phyloP scores from a whole-genome alignment of 768 basidiomycete species.

The Chalciporus pseudorubinellus region DNA sequence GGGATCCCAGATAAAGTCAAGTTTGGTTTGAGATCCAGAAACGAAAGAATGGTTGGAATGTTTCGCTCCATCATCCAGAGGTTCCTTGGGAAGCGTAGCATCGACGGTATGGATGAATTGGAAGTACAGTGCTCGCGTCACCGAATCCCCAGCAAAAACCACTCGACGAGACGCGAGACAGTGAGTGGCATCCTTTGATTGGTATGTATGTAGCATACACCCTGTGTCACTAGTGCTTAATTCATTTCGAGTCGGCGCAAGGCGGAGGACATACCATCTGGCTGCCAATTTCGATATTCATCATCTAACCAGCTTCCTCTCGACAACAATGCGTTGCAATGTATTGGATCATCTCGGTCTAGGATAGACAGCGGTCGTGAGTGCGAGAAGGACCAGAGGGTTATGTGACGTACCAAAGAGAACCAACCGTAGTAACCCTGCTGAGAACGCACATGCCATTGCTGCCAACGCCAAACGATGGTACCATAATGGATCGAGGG shows the following conservation, averaged over 20 bases:
- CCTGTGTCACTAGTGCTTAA: conserved; percentile 41
- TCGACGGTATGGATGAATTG: conserved; percentile 65
- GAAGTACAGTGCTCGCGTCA: conserved; percentile 78
- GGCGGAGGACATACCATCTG: conserved; percentile 54
- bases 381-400: conserved; percentile 1
- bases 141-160: conserved; percentile 84
- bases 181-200: conserved; percentile 45
- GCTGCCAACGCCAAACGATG: conserved; percentile 45
- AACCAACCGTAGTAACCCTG: conserved; percentile 43
- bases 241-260: conserved; percentile 1
- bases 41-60: conserved; percentile 61
- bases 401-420: conserved; percentile 41
- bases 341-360: conserved; percentile 74
- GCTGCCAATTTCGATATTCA: conserved; percentile 76
- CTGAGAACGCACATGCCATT: conserved; percentile 38
- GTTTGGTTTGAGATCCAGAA: conserved; percentile 43
- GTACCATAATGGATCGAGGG: conserved; percentile 47
- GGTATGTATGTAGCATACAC: conserved; percentile 75
- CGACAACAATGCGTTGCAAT: conserved; percentile 68
- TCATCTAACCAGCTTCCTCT: conserved; percentile 78
- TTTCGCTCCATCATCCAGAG: conserved; percentile 57
- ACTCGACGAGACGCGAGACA: conserved; percentile 62
- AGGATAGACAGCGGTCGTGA: conserved; percentile 2
- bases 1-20: conserved; percentile 83
- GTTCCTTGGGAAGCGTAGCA: conserved; percentile 48